Conservation (phyloP, 2,329 filamentous ascomycete species). For the Xylariaceae sp. region DNA sequence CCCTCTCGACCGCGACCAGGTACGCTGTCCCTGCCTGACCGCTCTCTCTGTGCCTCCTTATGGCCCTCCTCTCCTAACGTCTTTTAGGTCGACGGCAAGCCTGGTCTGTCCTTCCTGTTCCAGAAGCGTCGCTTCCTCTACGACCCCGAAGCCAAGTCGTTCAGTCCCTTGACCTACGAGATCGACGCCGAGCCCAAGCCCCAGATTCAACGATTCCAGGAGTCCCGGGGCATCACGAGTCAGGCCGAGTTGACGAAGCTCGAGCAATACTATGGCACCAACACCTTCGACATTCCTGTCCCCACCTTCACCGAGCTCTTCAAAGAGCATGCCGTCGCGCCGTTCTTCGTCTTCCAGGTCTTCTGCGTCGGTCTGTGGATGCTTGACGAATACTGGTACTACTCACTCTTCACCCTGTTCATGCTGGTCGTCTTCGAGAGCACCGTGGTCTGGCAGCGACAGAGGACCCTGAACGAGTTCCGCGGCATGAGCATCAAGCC, state of each 20-base stretch:
- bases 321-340: slow-evolving; percentile 95
- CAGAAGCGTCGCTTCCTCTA: slow-evolving; percentile 97
- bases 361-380: slow-evolving; percentile 99
- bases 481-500: slow-evolving; percentile 99
- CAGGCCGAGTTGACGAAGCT: slow-evolving; percentile 70
- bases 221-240: slow-evolving; percentile 65
- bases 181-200: slow-evolving; percentile 85
- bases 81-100: slow-evolving; percentile 58
- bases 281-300: slow-evolving; percentile 96
- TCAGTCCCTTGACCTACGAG: slow-evolving; percentile 72
- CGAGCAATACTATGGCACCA: slow-evolving; percentile 88
- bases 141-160: slow-evolving; percentile 61
- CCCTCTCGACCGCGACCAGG: slow-evolving; percentile 67
- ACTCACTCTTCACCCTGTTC: slow-evolving; percentile 95
- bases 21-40: too few species aligned
- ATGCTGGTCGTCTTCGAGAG: slow-evolving; percentile 98
- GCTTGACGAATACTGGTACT: slow-evolving; percentile 99
- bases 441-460: slow-evolving; percentile 97
- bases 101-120: slow-evolving; percentile 83
- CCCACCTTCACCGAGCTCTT: slow-evolving; percentile 93
- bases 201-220: slow-evolving; percentile 68
- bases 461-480: slow-evolving; percentile 92
- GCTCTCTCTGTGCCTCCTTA: neutral
- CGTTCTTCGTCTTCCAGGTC: slow-evolving; percentile 98
- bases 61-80: slow-evolving; percentile 1